Percentiles rank a stretch among this genome's conserved stretches.
Evolutionary conservation across 805 yeast species (phyloP).

Genomic region (Yamadazyma philogaea): DNA sequence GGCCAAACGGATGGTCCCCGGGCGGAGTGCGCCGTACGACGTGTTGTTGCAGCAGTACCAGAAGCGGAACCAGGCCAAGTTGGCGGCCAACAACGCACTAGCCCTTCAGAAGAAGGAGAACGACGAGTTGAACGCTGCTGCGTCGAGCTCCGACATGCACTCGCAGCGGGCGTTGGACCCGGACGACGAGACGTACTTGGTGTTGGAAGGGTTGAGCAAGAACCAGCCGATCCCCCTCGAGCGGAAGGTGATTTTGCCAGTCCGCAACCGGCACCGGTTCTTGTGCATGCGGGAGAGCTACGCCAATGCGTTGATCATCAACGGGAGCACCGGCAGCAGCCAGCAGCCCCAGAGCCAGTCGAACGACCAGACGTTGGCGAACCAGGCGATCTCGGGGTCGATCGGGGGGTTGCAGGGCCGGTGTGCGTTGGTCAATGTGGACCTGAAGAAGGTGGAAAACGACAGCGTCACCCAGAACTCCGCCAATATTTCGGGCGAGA

Average conservation of each 20-base stretch:
- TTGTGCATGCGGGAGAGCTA: slow-evolving; percentile 92
- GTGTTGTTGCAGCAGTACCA: slow-evolving; percentile 84
- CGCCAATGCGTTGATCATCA: slow-evolving; percentile 75
- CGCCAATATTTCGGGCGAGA: slow-evolving; percentile 60
- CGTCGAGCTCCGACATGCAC: slow-evolving; percentile 16
- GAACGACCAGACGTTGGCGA: slow-evolving; percentile 40
- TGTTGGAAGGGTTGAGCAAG: slow-evolving; percentile 80
- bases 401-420: slow-evolving; percentile 81
- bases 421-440: slow-evolving; percentile 71
- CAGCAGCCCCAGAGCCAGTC: slow-evolving; percentile 13
- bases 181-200: slow-evolving; percentile 90
- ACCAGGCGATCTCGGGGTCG: slow-evolving; percentile 46
- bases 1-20: slow-evolving; percentile 91
- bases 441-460: slow-evolving; percentile 21
- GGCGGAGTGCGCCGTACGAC: slow-evolving; percentile 92
- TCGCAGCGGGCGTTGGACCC: slow-evolving; percentile 59
- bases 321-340: slow-evolving; percentile 40
- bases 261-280: slow-evolving; percentile 66
- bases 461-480: slow-evolving; percentile 37
- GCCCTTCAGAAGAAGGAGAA: slow-evolving; percentile 75
- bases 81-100: slow-evolving; percentile 77
- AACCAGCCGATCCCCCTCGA: slow-evolving; percentile 84
- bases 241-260: slow-evolving; percentile 65
- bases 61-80: slow-evolving; percentile 85
- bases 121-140: slow-evolving; percentile 36